Percentiles rank a stretch among this genome's conserved stretches.
These are phyloP conservation scores for Letharia columbiana DNA, from an alignment of 495 filamentous ascomycete genomes.

Conservation along the genomic window DNA sequence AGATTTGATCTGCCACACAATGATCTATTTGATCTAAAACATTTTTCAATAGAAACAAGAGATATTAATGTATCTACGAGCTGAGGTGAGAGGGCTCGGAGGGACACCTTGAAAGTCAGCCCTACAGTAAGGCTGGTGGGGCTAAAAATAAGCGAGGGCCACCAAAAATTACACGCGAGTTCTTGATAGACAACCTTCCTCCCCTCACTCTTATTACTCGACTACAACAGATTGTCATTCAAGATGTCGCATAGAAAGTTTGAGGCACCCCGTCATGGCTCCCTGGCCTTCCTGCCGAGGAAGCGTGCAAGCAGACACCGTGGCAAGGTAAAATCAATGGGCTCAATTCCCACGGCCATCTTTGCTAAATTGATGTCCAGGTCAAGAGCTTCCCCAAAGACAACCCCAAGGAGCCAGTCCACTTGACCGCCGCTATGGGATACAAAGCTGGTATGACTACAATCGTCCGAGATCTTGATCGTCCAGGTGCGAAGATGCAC, in stretches of 20 bases:
- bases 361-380: conserved; percentile 32
- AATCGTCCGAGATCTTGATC: conserved; percentile 98
- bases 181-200: neutral
- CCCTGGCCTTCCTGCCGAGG: conserved; percentile 90
- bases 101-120: neutral
- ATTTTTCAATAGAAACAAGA: neutral
- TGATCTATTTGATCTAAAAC: neutral
- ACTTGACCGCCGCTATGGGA: conserved; percentile 96
- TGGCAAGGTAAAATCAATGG: conserved; percentile 77
- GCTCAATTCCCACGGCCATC: conserved; percentile 13
- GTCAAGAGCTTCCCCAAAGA: conserved; percentile 92
- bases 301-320: conserved; percentile 95
- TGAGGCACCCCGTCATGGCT: conserved; percentile 93
- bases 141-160: neutral
- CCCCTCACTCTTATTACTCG: no score
- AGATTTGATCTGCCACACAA: neutral
- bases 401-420: conserved; percentile 98
- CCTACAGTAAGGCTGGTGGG: neutral
- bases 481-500: conserved; percentile 98
- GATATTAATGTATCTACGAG: no score
- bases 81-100: neutral
- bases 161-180: neutral
- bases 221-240: neutral
- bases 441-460: conserved; percentile 99
- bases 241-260: conserved; percentile 67